These are phyloP conservation scores for Omphalea diandra DNA, from an alignment of 441 rosid species.

Conservation along the genomic window DNA sequence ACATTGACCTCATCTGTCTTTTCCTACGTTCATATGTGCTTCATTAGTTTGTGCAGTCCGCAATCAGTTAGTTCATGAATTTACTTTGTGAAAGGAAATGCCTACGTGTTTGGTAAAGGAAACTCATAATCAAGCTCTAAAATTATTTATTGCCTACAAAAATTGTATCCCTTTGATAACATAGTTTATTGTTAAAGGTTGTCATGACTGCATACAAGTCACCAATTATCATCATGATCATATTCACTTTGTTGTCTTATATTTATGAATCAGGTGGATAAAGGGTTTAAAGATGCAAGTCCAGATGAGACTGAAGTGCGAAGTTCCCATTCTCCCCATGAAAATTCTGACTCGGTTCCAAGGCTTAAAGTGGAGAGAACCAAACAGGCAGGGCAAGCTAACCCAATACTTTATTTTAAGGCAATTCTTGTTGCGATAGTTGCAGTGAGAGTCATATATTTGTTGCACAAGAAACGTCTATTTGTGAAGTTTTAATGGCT, in stretches of 20 bases:
- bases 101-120: neutral
- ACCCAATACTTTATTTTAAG: slow-evolving; percentile 21
- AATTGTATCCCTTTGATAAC: neutral
- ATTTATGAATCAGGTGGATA: slow-evolving; percentile 45
- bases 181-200: too few relatives aligned
- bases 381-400: slow-evolving; percentile 21
- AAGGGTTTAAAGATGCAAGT: slow-evolving; percentile 27
- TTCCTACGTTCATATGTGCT: neutral
- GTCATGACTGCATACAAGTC: too few relatives aligned
- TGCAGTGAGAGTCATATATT: slow-evolving; percentile 8
- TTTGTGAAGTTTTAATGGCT: slow-evolving; percentile 6
- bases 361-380: slow-evolving; percentile 11
- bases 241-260: too few relatives aligned
- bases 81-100: neutral
- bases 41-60: neutral
- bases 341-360: neutral
- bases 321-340: slow-evolving; percentile 13
- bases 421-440: slow-evolving; percentile 32
- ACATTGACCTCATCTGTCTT: too few relatives aligned
- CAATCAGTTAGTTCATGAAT: neutral
- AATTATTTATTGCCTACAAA: neutral
- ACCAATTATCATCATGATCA: too few relatives aligned
- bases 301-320: slow-evolving; percentile 12
- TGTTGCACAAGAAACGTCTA: neutral
- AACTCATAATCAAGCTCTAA: neutral